These are phyloP conservation scores for Claviceps humidiphila DNA, from an alignment of 2,329 filamentous ascomycete species.

Conservation along the genomic window DNA sequence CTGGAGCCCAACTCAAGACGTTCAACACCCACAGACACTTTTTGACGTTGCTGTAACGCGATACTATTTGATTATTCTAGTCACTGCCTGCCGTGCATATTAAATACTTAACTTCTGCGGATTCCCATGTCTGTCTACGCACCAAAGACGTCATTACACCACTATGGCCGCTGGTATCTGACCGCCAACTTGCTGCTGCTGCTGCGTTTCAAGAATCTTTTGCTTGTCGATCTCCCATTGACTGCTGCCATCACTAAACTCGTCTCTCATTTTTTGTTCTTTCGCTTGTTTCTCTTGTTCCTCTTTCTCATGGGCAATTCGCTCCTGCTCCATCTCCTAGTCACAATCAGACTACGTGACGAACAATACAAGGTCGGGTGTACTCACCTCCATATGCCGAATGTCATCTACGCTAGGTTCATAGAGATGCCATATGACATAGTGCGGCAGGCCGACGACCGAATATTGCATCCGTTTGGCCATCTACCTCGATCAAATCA, in stretches of 20 bases:
- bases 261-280: slow-evolving; percentile 56
- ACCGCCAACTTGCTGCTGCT: neutral
- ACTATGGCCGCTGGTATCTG: neutral
- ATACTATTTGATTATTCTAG: too few species aligned
- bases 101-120: too few species aligned
- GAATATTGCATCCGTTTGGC: slow-evolving; percentile 91
- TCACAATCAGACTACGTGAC: neutral
- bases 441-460: slow-evolving; percentile 89
- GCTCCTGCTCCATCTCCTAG: slow-evolving; percentile 89
- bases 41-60: too few species aligned
- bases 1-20: too few species aligned
- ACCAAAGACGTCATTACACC: neutral
- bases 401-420: slow-evolving; percentile 98
- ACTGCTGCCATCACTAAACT: slow-evolving; percentile 60
- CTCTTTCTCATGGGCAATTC: slow-evolving; percentile 64
- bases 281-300: slow-evolving; percentile 56
- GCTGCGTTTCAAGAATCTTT: slow-evolving; percentile 47
- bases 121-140: neutral
- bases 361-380: neutral
- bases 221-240: slow-evolving; percentile 90
- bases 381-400: slow-evolving; percentile 74
- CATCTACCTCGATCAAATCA: slow-evolving; percentile 50
- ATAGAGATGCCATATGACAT: slow-evolving; percentile 99
- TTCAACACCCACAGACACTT: too few species aligned
- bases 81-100: too few species aligned